These are phyloP conservation scores for Pleochaeta shiraiana DNA, from an alignment of 2,329 filamentous ascomycete species.

Conservation along the genomic window DNA sequence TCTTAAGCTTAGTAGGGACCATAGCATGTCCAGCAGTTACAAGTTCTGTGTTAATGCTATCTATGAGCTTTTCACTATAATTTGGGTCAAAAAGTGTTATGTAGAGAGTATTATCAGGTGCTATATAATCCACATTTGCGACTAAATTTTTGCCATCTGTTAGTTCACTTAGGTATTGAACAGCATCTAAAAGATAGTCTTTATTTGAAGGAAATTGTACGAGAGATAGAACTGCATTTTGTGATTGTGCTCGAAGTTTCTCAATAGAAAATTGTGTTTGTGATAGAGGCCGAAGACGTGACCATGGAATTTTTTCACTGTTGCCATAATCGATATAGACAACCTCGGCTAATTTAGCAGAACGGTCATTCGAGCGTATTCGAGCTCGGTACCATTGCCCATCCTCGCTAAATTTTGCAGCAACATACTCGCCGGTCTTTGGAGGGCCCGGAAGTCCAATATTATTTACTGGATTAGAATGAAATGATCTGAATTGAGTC, in stretches of 20 bases:
- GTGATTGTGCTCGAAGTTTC: slow-evolving; percentile 70
- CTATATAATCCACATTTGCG: slow-evolving; percentile 73
- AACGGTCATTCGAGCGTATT: slow-evolving; percentile 79
- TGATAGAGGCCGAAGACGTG: slow-evolving; percentile 57
- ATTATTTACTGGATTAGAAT: slow-evolving; percentile 63
- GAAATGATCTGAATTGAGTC: slow-evolving; percentile 78
- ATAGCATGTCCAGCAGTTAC: slow-evolving; percentile 68
- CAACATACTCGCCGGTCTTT: slow-evolving; percentile 79
- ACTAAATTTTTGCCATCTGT: slow-evolving; percentile 61
- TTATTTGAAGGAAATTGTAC: slow-evolving; percentile 64
- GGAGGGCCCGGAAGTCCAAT: slow-evolving; percentile 51
- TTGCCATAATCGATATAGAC: slow-evolving; percentile 96
- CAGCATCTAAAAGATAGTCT: slow-evolving; percentile 68
- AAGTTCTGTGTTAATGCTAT: slow-evolving; percentile 80
- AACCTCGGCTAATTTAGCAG: slow-evolving; percentile 73
- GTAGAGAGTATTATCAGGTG: slow-evolving; percentile 62
- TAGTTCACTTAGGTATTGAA: slow-evolving; percentile 50
- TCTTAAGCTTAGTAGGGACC: slow-evolving; percentile 78
- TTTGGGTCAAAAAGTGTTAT: slow-evolving; percentile 74
- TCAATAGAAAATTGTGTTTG: slow-evolving; percentile 57
- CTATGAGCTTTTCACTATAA: slow-evolving; percentile 36
- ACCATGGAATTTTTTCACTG: slow-evolving; percentile 72
- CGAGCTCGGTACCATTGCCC: slow-evolving; percentile 87
- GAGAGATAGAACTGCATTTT: slow-evolving; percentile 72
- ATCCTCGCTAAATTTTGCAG: slow-evolving; percentile 77